Conservation (phyloP, 2,329 filamentous ascomycete species). For the Rutstroemia sp. region DNA sequence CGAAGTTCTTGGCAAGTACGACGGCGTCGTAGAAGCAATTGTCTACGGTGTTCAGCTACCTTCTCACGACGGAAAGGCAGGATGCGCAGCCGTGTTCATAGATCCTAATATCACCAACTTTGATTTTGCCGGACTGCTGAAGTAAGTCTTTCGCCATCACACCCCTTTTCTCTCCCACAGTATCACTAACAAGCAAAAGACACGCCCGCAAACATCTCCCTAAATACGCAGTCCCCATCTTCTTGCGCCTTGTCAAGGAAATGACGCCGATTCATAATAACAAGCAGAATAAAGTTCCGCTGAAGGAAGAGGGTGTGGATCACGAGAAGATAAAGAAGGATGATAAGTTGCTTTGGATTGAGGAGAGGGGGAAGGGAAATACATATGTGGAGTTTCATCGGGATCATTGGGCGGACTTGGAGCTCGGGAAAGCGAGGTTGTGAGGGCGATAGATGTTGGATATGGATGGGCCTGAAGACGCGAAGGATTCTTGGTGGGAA, state of each 20-base stretch:
- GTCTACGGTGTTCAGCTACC: constrained; percentile 63
- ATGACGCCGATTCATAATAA: constrained; percentile 64
- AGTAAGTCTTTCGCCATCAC: constrained; percentile 27
- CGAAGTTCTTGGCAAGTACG: constrained; percentile 51
- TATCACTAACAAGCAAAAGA: constrained; percentile 21
- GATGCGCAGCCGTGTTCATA: constrained; percentile 57
- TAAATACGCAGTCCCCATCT: constrained; percentile 68
- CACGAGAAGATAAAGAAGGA: constrained; percentile 37
- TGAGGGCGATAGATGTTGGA: constrained; percentile 20
- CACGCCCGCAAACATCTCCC: constrained; percentile 55
- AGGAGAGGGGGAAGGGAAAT: constrained; percentile 44
- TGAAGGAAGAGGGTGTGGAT: constrained; percentile 61
- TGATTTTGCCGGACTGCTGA: constrained; percentile 52
- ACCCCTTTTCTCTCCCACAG: not conserved
- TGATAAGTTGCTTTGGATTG: constrained; percentile 47
- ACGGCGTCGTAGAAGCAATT: constrained; percentile 56
- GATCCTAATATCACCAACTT: constrained; percentile 43
- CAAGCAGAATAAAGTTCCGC: constrained; percentile 70
- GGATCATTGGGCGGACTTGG: constrained; percentile 50
- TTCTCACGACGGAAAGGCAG: constrained; percentile 60
- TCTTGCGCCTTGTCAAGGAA: constrained; percentile 54
- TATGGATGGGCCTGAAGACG: too few species aligned
- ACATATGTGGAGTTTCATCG: constrained; percentile 52
- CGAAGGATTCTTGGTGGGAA: too few species aligned
- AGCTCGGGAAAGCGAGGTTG: constrained; percentile 37